Percentiles rank a stretch among this genome's conserved stretches.
phyloP scores from a whole-genome alignment of 1,284 basidiomycete species.

The Porodaedalea pini region DNA sequence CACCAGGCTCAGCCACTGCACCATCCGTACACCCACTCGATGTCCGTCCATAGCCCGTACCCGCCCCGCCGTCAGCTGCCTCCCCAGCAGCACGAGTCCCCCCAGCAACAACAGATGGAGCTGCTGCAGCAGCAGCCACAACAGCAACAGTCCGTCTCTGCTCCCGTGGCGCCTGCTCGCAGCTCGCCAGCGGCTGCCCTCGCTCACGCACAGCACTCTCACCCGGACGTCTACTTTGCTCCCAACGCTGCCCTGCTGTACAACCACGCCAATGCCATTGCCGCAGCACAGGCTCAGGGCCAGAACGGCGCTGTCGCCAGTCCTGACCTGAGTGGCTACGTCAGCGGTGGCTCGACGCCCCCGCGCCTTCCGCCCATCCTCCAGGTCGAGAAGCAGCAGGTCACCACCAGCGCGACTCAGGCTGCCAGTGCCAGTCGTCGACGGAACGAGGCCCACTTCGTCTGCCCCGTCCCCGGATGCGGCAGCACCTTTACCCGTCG shows the following conservation, averaged over 20 bases:
- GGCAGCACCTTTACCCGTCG: constrained; percentile 91
- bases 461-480: constrained; percentile 92
- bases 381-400: constrained; percentile 88
- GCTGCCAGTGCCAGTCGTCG: constrained; percentile 85
- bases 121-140: neutral
- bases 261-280: constrained; percentile 32
- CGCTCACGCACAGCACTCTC: constrained; percentile 3
- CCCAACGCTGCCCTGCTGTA: constrained; percentile 47
- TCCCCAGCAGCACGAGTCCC: constrained; percentile 12
- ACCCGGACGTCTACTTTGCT: constrained; percentile 16
- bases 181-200: constrained; percentile 2
- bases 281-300: constrained; percentile 15
- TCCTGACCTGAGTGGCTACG: neutral
- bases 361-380: constrained; percentile 76
- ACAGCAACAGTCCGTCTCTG: constrained; percentile 2
- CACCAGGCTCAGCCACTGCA: constrained; percentile 30
- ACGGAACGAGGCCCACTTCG: constrained; percentile 87
- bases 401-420: constrained; percentile 93
- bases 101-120: constrained; percentile 14
- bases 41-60: constrained; percentile 6
- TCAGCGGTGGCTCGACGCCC: constrained; percentile 34
- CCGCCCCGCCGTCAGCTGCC: constrained; percentile 21
- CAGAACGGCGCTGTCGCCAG: constrained; percentile 10
- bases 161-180: constrained; percentile 9
- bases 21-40: constrained; percentile 25